These are phyloP conservation scores for Phyllosticta capitalensis DNA, from an alignment of 2,329 filamentous ascomycete genomes.

Conservation along the genomic window DNA sequence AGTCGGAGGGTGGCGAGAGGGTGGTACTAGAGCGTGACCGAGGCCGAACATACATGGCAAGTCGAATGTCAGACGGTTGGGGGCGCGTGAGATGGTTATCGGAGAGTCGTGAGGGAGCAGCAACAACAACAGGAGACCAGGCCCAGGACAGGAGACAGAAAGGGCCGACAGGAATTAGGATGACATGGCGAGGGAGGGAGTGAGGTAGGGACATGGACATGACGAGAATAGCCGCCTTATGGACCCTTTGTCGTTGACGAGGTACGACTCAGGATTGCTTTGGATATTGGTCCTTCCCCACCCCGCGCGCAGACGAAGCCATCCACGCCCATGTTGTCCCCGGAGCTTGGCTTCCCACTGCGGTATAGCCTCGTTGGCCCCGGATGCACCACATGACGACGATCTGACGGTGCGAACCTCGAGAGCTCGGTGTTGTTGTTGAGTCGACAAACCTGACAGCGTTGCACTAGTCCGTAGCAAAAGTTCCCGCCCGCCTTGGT, in stretches of 20 bases:
- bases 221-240: not conserved
- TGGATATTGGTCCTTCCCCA: constrained; percentile 8
- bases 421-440: not conserved
- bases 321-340: constrained; percentile 3
- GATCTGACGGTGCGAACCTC: not conserved
- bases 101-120: not conserved
- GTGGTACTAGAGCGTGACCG: not conserved
- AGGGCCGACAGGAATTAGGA: not conserved
- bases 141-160: not conserved
- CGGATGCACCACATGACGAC: constrained; percentile 8
- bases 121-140: not conserved
- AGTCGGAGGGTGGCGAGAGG: not conserved
- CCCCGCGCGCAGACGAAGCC: constrained; percentile 5
- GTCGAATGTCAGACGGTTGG: not conserved
- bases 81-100: not conserved
- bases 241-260: not conserved
- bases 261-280: constrained; percentile 7
- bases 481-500: not conserved
- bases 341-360: constrained; percentile 3
- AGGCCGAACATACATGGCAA: not conserved
- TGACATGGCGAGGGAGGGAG: not conserved
- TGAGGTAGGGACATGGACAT: not conserved
- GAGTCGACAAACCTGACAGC: not conserved
- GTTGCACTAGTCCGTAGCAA: not conserved
- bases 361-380: constrained; percentile 3